phyloP scores from a whole-genome alignment of 768 basidiomycete genomes.

The Tubosaeta sp. region DNA sequence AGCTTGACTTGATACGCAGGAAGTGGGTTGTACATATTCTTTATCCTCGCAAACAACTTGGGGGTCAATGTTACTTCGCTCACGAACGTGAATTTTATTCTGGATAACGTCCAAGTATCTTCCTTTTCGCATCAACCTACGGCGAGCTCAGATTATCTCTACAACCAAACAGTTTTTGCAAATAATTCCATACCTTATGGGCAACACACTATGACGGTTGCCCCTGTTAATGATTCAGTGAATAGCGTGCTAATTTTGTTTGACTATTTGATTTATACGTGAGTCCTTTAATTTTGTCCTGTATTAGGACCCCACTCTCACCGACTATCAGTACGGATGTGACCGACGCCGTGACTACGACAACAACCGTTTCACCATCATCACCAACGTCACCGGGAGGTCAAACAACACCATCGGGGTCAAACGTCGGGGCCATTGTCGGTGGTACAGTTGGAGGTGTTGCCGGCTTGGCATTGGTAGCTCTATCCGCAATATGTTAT shows the following conservation, averaged over 20 bases:
- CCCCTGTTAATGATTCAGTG: neutral
- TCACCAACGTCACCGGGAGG: neutral
- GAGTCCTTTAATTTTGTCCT: neutral
- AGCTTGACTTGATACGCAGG: slow-evolving; percentile 4
- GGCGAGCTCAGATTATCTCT: slow-evolving; percentile 1
- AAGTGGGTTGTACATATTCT: slow-evolving; percentile 16
- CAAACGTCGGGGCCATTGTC: neutral
- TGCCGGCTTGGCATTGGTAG: neutral
- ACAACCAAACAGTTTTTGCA: slow-evolving; percentile 14
- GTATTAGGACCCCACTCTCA: neutral
- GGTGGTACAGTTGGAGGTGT: slow-evolving; percentile 7
- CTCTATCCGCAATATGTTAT: slow-evolving; percentile 1
- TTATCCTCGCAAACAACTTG: slow-evolving; percentile 13
- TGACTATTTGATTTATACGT: slow-evolving; percentile 19
- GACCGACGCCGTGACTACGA: neutral
- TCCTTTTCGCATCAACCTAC: slow-evolving; percentile 3
- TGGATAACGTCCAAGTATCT: slow-evolving; percentile 1
- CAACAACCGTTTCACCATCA: neutral
- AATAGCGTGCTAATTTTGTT: slow-evolving; percentile 8
- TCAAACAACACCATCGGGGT: neutral
- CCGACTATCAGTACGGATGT: neutral
- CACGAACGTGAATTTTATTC: slow-evolving; percentile 8
- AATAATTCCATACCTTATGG: slow-evolving; percentile 3
- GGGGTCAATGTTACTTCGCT: neutral
- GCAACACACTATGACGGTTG: slow-evolving; percentile 7